Evolutionary conservation across 148 eudicot species (phyloP), one percentile per base, ranked within the genome.

Genomic region (Talinum fruticosum): DNA sequence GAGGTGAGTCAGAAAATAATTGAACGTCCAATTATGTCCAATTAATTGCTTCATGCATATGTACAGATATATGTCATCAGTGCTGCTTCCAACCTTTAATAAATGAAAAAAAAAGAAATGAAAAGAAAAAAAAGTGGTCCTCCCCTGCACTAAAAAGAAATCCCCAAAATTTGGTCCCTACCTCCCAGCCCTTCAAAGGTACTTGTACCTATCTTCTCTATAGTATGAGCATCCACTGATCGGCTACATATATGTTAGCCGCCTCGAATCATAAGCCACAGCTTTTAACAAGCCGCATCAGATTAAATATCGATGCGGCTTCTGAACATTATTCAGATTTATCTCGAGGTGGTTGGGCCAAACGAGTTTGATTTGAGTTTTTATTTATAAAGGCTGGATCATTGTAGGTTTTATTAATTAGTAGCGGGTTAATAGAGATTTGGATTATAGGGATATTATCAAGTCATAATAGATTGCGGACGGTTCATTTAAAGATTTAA

Each of bases 141-240:
- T 53, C 2, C 72, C 66, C 47, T 53, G 28, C 73, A 73, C 78
- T 78, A 73, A 44, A 78, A 82, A 78, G 53, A 44, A 45, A 76
- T 65, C 72, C 47, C 54, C 38, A 76, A 51, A 66, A 49, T 19
- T 76, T 82, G 84, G 84, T 82, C 84, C 84, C 73, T 51, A 66
- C 64, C 16, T 82, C 84, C 84, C 73, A 37, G 53, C 64, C 16
- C 83, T 69, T 69, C 69, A 44, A 59, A 35, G 59, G 36, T 32
- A 13, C 19, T 54, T 71, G 30, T 77, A 33, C 36, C 69, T 71
- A 70, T 72, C 61, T 77, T 16, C 12, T 67, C 62, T 59, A 71
- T 61, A 16, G 33, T 41, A 57, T 7, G 3, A 37, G 41, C 3
- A 7, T 37, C 8, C 47, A 35, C 73, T 69, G 28, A 62, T 68